Base-by-base conservation (phyloP, 1,284 basidiomycete genomes). In the Porodaedalea pini region DNA sequence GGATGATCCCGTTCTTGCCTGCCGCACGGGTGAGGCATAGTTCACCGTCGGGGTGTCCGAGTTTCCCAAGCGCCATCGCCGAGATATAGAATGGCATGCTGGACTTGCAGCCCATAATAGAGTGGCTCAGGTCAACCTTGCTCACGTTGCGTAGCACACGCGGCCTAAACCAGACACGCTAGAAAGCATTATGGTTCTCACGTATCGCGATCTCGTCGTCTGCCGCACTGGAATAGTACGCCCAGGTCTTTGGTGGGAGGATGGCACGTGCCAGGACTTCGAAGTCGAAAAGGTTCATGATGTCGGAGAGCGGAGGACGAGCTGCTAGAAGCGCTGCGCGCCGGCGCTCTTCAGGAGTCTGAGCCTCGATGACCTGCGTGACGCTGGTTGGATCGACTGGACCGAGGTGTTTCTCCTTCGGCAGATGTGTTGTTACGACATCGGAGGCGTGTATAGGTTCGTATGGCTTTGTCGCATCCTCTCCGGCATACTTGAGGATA, bases 21-120 rank as follows among this genome's bases (percentile, higher is more conserved):
- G 92, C 93, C 0, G 92, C 94, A 60, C 86, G 78, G 0, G 94
- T 97, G 44, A 97, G 69, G 66, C 86, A 88, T 11, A 95, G 76
- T 72, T 97, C 94, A n/a, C 94, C 94, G 58, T 95, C 91, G 0
- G 93, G 92, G 67, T 97, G 94, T 2, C 92, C 95, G 1, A 98
- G 86, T 74, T 95, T 97, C 34, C 94, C 94, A 1, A 89, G 74
- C 1, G 90, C 90, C n/a, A 90, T 90, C 41, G 77, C 74, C 39
- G 72, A 56, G 27, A 87, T 85, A 68, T 86, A 88, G 2, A 88
- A 72, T 0, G 84, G 83, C 69, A 87, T 75, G 31, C 70, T 75
- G 8, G 79, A 75, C 64, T 76, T 79, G 54, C 77, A 73, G 0
- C 82, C 83, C 31, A 87, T 70, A 43, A 88, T 79, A 10, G 72